phyloP scores from a whole-genome alignment of 2,329 filamentous ascomycete species.

The Aspergillus japonicus region DNA sequence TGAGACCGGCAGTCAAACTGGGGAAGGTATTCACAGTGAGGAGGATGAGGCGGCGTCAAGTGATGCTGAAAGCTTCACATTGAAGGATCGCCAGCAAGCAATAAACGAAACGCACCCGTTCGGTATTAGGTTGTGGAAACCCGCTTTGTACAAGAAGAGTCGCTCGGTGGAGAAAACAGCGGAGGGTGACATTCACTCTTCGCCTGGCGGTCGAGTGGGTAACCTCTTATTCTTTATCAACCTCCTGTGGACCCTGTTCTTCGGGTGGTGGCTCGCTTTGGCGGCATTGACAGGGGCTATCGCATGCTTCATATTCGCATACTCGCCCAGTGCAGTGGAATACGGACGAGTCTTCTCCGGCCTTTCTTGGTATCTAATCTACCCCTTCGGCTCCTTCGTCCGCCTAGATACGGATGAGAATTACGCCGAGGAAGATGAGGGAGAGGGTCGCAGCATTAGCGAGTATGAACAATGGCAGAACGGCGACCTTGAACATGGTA shows the following conservation, averaged over 20 bases:
- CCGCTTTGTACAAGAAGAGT: constrained; percentile 95
- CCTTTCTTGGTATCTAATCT: constrained; percentile 82
- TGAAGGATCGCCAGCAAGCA: constrained; percentile 93
- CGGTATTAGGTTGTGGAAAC: constrained; percentile 98
- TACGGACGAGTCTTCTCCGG: constrained; percentile 86
- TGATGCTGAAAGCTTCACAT: constrained; percentile 94
- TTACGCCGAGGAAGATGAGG: constrained; percentile 90
- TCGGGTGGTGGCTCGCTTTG: constrained; percentile 93
- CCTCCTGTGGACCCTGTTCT: constrained; percentile 81
- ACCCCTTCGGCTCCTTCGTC: constrained; percentile 96
- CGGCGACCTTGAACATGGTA: constrained; percentile 91
- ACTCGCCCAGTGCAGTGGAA: constrained; percentile 74
- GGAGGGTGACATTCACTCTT: constrained; percentile 94
- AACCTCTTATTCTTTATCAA: constrained; percentile 86
- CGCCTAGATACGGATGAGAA: constrained; percentile 90
- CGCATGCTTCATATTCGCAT: constrained; percentile 76
- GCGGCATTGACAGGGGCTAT: constrained; percentile 72
- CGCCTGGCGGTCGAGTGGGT: constrained; percentile 82
- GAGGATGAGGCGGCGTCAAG: constrained; percentile 70
- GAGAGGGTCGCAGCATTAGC: constrained; percentile 93
- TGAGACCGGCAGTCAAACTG: constrained; percentile 20
- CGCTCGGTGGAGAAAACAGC: constrained; percentile 95
- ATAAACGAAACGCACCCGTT: constrained; percentile 99
- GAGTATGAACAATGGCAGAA: constrained; percentile 99
- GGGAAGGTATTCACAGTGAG: constrained; percentile 54